phyloP scores from a whole-genome alignment of 1,284 basidiomycete species.

The Fistulina hepatica region DNA sequence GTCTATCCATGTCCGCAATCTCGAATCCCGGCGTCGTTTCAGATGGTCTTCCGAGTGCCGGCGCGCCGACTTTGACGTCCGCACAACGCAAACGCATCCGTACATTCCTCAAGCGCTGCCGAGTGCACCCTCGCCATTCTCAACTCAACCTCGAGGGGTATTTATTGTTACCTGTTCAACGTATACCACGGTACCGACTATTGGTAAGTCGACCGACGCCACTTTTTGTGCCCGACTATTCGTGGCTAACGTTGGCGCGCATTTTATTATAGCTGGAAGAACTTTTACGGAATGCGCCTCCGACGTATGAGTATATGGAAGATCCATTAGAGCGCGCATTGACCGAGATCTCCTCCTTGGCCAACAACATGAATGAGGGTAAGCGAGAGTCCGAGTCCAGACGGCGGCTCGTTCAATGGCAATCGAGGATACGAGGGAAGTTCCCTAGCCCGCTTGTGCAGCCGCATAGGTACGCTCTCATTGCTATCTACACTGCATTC shows the following conservation, averaged over 20 bases:
- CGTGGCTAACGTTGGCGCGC: constrained; percentile 11
- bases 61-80: constrained; percentile 44
- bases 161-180: constrained; percentile 88
- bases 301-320: constrained; percentile 54
- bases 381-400: constrained; percentile 90
- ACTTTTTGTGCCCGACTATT: constrained; percentile 1
- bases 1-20: constrained; percentile 47
- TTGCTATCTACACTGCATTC: constrained; percentile 3
- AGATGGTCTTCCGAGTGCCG: constrained; percentile 26
- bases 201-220: constrained; percentile 48
- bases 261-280: constrained; percentile 63
- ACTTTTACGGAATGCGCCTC: constrained; percentile 74
- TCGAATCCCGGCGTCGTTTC: constrained; percentile 34
- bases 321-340: constrained; percentile 83
- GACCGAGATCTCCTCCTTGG: constrained; percentile 75
- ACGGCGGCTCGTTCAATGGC: constrained; percentile 85
- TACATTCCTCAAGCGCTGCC: constrained; percentile 76
- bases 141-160: constrained; percentile 96
- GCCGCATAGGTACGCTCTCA: constrained; percentile 71
- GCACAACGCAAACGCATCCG: constrained; percentile 82
- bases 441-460: constrained; percentile 96
- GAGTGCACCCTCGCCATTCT: constrained; percentile 81
- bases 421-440: constrained; percentile 79
- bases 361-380: constrained; percentile 93
- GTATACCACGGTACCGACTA: constrained; percentile 91